Base-by-base conservation (phyloP, 768 basidiomycete genomes). In the Trametes cubensis region DNA sequence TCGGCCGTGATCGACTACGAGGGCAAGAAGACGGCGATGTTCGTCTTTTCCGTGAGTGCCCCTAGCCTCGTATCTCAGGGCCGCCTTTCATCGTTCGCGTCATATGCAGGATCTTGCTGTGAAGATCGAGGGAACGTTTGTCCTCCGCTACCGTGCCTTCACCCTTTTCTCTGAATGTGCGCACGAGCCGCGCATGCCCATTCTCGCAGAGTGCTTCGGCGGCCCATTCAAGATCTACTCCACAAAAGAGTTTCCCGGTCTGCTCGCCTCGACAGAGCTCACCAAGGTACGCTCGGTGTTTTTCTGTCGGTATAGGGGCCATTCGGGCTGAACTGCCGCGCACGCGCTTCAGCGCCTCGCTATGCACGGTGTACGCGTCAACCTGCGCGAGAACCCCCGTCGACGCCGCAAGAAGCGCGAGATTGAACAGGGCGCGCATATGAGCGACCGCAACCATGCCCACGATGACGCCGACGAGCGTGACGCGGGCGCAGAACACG, bases 101-200 rank as follows among this genome's bases (percentile, higher is more conserved):
- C 23, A n/a, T n/a, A n/a, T 26, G 0, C 65, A 90, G 88, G 88
- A 90, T 67, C 75, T 90, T n/a, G 85, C 88, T 0, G 87, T 90
- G 6, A 85, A 84, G 66, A 79, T 78, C 21, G 87, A 89, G 67
- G 88, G 88, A 23, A 79, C 76, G 17, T 90, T 89, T 68, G 78
- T 85, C 41, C 75, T 89, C 25, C 81, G 87, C n/a, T 89, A 89
- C 68, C 79, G 88, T 4, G 79, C 81, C 58, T 87, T 90, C 66
- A 85, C 88, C 72, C 74, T 90, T 40, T 83, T 81, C 67, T 81
- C 80, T 0, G 70, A 72, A 25, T 75, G 78, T 14, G 56, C 64
- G 20, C 70, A 68, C 38, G 62, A 66, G 69, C 62, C 75, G 18
- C 75, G 80, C 28, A 69, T 79, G 11, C 77, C 77, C 1, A 77